A percentile compares a stretch with the other conserved stretches of the same genome.
These are phyloP conservation scores for Penicillium sp. DNA, from an alignment of 2,329 filamentous ascomycete species.

Conservation along the genomic window DNA sequence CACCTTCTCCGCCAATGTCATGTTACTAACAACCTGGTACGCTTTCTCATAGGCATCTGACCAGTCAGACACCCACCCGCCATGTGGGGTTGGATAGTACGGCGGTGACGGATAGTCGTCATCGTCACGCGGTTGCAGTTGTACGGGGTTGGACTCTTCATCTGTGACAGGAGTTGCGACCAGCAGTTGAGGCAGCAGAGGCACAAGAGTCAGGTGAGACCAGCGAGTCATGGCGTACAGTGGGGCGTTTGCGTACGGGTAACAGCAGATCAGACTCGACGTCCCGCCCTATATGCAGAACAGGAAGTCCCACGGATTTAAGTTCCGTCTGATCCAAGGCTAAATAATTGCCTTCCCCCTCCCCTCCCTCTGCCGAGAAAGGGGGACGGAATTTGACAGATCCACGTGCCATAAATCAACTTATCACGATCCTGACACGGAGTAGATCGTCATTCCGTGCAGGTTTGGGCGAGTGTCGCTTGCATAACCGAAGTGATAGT, in stretches of 20 bases:
- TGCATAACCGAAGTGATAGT: slow-evolving; percentile 15
- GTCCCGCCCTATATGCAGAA: background rate
- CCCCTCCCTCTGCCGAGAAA: background rate
- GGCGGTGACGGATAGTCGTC: slow-evolving; percentile 44
- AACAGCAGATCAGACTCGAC: slow-evolving; percentile 1
- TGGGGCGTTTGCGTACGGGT: background rate
- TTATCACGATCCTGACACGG: slow-evolving; percentile 4
- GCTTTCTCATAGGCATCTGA: slow-evolving; percentile 69
- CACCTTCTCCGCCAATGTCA: slow-evolving; percentile 79
- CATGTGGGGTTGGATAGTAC: slow-evolving; percentile 72
- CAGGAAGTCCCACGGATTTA: background rate
- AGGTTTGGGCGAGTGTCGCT: slow-evolving; percentile 6
- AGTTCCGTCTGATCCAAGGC: background rate
- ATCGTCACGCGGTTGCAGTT: slow-evolving; percentile 18
- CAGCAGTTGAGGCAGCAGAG: slow-evolving; percentile 13
- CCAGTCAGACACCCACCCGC: slow-evolving; percentile 71
- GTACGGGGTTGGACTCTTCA: background rate
- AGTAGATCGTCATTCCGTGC: slow-evolving; percentile 9
- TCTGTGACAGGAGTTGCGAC: slow-evolving; percentile 12
- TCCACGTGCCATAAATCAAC: slow-evolving; percentile 13
- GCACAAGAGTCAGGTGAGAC: slow-evolving; percentile 16
- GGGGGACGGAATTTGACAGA: background rate
- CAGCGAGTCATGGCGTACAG: slow-evolving; percentile 19
- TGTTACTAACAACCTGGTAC: slow-evolving; percentile 64
- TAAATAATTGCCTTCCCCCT: background rate